Evolutionary conservation across 192 early-diverging fungal species (phyloP), one percentile per base, ranked within the genome.

Genomic region (Coemansia sp.): DNA sequence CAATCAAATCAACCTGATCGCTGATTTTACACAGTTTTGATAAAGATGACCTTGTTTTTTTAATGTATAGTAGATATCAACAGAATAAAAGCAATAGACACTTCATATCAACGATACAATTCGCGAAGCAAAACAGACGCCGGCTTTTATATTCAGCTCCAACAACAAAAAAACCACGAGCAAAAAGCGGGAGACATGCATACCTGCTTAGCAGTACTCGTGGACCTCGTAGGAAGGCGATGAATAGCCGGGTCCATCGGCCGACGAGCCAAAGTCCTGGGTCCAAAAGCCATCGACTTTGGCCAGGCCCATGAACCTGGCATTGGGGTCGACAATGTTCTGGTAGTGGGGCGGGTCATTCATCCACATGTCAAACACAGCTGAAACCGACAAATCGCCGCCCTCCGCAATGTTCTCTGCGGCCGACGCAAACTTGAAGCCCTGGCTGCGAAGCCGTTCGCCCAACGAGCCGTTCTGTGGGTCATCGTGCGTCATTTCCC

Each of bases 211-310:
- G 60, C 76, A 78, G 59, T 68, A 65, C 35, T 72, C 76, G 11
- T 72, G 64, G 12, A 64, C 45, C 41, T 66, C 70, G 36, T 78
- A 70, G 52, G 68, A 55, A 38, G 75, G 67, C 33, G 63, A 45
- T 15, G 63, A 58, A 20, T 67, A 57, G 6, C 41, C 53, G 8
- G 35, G 48, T 18, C 51, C 39, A 34, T 75, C 78, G 2, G 51
- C 11, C 7, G 26, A 46, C 16, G 73, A 76, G 44, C 73, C 82
- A 66, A 85, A 85, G 39, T 81, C 85, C 73, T 86, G 85, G 51
- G 85, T 86, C 85, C 85, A 86, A 60, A 70, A 81, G 7, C 78
- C 78, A 24, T 86, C 63, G 18, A 74, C 70, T 15, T 71, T 64
- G 23, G 82, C 69, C 43, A 83, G 20, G 7, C 85, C 85, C 81